phyloP scores from a whole-genome alignment of 257 asterid genomes.

The Voacanga thouarsii region DNA sequence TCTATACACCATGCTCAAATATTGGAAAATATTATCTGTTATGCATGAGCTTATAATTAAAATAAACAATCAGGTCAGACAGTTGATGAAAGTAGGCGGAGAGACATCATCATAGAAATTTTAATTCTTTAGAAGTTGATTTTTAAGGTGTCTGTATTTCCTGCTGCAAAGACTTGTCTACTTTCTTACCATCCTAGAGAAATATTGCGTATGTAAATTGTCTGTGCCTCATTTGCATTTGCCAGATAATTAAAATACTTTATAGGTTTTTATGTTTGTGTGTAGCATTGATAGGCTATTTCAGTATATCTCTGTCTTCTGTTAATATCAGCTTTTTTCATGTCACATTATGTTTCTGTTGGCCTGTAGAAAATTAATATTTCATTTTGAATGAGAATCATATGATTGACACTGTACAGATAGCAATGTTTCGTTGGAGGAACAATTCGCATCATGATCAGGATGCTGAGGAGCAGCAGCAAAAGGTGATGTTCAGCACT shows the following conservation, averaged over 20 bases:
- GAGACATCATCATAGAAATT: neutral
- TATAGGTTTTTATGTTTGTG: neutral
- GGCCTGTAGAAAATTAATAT: neutral
- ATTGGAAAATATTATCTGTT: neutral
- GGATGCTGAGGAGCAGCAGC: slow-evolving; percentile 53
- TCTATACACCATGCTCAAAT: no score
- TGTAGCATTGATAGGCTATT: neutral
- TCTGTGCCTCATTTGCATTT: neutral
- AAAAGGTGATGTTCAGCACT: slow-evolving; percentile 50
- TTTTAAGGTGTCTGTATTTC: neutral
- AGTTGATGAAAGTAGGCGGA: neutral
- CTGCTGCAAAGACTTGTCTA: neutral
- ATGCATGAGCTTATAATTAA: neutral
- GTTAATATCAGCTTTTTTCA: neutral
- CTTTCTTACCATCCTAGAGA: neutral
- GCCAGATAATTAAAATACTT: no score
- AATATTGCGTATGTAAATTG: neutral
- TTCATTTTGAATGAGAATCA: neutral
- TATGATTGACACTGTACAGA: neutral
- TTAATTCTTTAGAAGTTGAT: neutral
- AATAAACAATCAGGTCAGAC: neutral
- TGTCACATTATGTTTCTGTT: slow-evolving; percentile 3
- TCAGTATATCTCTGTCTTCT: neutral
- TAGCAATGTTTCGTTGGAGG: slow-evolving; percentile 63
- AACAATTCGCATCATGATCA: slow-evolving; percentile 45